Conservation (phyloP, 2,329 filamentous ascomycete genomes). For the Colletotrichum eremochloae region DNA sequence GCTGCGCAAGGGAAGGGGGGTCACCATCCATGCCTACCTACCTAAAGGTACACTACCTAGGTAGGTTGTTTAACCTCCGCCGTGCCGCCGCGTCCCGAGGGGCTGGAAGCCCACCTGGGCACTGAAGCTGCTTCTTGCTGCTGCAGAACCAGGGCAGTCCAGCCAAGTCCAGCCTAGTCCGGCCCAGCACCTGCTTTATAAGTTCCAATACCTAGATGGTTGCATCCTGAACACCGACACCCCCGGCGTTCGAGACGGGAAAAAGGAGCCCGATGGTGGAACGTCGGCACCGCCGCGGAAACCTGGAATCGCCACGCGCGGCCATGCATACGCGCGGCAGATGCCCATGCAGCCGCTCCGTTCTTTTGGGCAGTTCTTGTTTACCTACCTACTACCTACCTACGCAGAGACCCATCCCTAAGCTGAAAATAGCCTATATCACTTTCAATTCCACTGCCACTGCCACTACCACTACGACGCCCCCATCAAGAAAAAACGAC, state of each 20-base stretch:
- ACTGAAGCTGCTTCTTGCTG: slow-evolving; percentile 1
- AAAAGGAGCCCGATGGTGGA: slow-evolving; percentile 11
- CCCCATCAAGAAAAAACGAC: too few species aligned
- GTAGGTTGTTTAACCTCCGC: slow-evolving; percentile 25
- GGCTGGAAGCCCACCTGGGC: slow-evolving; percentile 30
- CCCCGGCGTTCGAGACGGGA: slow-evolving; percentile 16
- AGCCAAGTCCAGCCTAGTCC: background rate
- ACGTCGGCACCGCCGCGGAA: background rate
- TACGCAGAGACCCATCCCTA: too few species aligned
- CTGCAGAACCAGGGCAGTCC: background rate
- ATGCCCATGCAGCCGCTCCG: slow-evolving; percentile 16
- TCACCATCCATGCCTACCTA: background rate
- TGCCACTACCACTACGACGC: too few species aligned
- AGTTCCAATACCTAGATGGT: background rate
- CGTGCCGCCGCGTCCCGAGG: slow-evolving; percentile 38
- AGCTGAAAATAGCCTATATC: too few species aligned
- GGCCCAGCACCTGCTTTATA: too few species aligned
- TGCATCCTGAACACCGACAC: background rate
- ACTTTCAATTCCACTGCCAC: too few species aligned
- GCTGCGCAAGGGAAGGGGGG: background rate
- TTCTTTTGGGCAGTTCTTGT: background rate
- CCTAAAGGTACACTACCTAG: too few species aligned
- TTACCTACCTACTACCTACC: too few species aligned
- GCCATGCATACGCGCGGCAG: background rate
- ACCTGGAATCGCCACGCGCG: background rate